Conservation (phyloP, 2,329 filamentous ascomycete species). For the Colletotrichum graminicola region DNA sequence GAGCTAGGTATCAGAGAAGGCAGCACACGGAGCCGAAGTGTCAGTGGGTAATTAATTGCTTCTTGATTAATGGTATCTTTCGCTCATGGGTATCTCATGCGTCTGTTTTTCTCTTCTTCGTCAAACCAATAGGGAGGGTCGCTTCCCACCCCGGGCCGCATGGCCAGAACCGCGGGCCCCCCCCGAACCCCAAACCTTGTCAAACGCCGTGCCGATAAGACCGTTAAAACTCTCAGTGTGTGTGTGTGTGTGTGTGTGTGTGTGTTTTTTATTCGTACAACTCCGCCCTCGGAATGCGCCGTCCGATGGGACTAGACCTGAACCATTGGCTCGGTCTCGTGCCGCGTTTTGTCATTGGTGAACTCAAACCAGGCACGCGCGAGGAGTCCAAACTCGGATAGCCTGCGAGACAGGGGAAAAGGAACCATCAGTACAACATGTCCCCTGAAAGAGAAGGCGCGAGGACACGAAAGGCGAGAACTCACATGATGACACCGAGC, state of each 20-base stretch:
- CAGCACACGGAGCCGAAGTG: background rate
- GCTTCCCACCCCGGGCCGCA: background rate
- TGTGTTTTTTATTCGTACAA: background rate
- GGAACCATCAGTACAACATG: background rate
- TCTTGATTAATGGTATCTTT: constrained; percentile 33
- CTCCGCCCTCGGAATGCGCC: background rate
- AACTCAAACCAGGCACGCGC: constrained; percentile 41
- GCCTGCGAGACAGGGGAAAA: background rate
- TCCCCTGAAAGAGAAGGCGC: too few relatives aligned
- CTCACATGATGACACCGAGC: constrained; percentile 41
- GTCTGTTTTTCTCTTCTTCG: background rate
- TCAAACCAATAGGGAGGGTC: background rate
- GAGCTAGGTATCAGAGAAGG: background rate
- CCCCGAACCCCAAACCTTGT: background rate
- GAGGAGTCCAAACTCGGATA: constrained; percentile 36
- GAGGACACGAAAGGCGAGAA: background rate
- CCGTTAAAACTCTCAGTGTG: background rate
- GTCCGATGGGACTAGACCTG: constrained; percentile 9
- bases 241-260: too few relatives aligned
- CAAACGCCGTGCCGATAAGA: constrained; percentile 17
- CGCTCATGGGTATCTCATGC: constrained; percentile 22
- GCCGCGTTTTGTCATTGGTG: constrained; percentile 32
- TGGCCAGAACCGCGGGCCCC: background rate
- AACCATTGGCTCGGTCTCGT: constrained; percentile 28
- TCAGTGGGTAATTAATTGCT: background rate